Evolutionary conservation across 2,329 filamentous ascomycete species (phyloP), one percentile per base, ranked within the genome.

Genomic region (Davidsoniella australis): DNA sequence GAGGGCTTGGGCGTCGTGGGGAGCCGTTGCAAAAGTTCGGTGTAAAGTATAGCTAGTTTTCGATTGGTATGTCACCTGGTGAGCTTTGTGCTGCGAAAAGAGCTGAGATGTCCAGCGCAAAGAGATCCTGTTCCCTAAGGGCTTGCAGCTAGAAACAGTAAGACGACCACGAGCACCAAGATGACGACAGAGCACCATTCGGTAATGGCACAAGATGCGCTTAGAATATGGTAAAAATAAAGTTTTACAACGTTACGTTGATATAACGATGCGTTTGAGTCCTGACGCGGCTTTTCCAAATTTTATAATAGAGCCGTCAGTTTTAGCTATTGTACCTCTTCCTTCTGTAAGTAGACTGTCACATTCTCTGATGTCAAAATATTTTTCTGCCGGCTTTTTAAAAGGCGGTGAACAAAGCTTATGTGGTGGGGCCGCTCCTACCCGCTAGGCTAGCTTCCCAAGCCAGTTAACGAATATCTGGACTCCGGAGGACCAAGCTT

Each of bases 351-450:
- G 20, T 23, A 23, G 4, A 18, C 18, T 23, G 20, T 33, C 29
- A 33, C 29, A 2, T 33, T 33, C 8, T 33, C 29, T 12, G 18
- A 37, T 12, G 5, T n/a, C 43, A 36, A 41, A 52, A 52, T 49
- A 45, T 47, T 52, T 52, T 52, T 49, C 47, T 52, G 50, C 50
- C 47, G 41, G 16, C 4, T n/a, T 43, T 38, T 33, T 10, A 9
- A 39, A 49, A 49, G 38, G 50, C 50, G 50, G 50, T 52, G 47
- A 52, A 16, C 9, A n/a, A 39, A 33, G 2, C 20, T 33, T 23
- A 20, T 39, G 41, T 47, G 46, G 50, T 52, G 50, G 50, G 47
- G 43, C 50, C 50, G 50, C 39, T 43, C 29, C 38, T 38, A 41
- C 39, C 38, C 38, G 41, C 24, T 33, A 51, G 49, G 40, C 45